phyloP scores from a whole-genome alignment of 2,329 filamentous ascomycete species.

The Myotisia sp. region DNA sequence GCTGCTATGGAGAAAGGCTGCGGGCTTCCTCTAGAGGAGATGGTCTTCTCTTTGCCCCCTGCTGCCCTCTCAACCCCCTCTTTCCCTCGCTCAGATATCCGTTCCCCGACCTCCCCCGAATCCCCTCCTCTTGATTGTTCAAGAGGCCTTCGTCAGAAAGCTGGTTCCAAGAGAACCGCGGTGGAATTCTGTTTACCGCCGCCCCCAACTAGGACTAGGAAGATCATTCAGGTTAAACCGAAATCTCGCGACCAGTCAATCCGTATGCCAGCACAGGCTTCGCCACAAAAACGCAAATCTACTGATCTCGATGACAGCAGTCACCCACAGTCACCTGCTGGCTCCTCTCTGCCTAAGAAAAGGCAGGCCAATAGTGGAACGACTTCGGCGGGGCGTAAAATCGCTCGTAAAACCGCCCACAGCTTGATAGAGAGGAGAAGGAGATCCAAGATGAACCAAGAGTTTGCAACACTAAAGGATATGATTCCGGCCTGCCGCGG shows the following conservation, averaged over 20 bases:
- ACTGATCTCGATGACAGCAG: slow-evolving; percentile 4
- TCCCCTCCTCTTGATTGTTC: slow-evolving; percentile 19
- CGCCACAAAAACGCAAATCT: slow-evolving; percentile 14
- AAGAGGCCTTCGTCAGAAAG: slow-evolving; percentile 17
- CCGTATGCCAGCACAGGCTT: slow-evolving; percentile 15
- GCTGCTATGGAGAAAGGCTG: slow-evolving; percentile 32
- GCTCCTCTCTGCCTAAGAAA: too few relatives aligned
- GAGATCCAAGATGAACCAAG: slow-evolving; percentile 96
- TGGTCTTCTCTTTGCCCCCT: slow-evolving; percentile 61
- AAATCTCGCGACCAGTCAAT: slow-evolving; percentile 29
- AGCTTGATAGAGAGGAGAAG: slow-evolving; percentile 82
- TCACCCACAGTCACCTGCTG: slow-evolving; percentile 9
- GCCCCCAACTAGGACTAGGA: slow-evolving; percentile 78
- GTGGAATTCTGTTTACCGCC: slow-evolving; percentile 65
- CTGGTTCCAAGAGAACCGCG: slow-evolving; percentile 28
- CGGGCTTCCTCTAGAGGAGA: slow-evolving; percentile 35
- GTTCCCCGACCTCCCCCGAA: slow-evolving; percentile 32
- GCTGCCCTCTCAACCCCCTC: slow-evolving; percentile 35
- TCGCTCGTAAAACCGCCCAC: slow-evolving; percentile 88
- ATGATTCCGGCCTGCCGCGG: slow-evolving; percentile 95
- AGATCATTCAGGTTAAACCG: slow-evolving; percentile 97
- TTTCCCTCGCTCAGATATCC: slow-evolving; percentile 26
- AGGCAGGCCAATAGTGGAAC: slow-evolving; percentile 58
- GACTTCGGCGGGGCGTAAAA: slow-evolving; percentile 78
- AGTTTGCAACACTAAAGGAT: slow-evolving; percentile 81